phyloP scores from a whole-genome alignment of 345 rosid species.

The Eucalyptus sp. region DNA sequence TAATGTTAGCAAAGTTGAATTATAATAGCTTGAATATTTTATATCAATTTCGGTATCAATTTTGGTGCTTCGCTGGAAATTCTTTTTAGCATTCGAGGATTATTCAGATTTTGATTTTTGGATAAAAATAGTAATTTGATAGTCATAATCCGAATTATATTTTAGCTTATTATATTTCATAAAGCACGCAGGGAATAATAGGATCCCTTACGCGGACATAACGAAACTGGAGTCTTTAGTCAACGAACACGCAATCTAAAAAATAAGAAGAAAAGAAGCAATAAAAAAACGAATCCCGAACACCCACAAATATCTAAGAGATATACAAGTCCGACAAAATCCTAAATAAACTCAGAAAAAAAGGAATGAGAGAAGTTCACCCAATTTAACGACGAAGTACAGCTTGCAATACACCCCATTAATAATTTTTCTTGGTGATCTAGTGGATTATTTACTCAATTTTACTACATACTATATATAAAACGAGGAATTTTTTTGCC shows the following conservation, averaged over 20 bases:
- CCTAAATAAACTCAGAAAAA: neutral
- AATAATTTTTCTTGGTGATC: neutral
- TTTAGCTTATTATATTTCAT: neutral
- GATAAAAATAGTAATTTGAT: neutral
- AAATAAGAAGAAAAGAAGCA: neutral
- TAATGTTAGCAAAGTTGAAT: too few relatives aligned
- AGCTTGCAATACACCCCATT: neutral
- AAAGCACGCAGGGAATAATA: neutral
- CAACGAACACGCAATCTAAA: neutral
- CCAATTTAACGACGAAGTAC: neutral
- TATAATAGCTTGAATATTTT: too few relatives aligned
- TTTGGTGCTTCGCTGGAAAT: neutral
- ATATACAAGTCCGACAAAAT: neutral
- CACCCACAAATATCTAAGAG: neutral
- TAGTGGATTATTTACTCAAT: neutral
- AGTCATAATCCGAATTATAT: neutral
- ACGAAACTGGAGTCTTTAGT: neutral
- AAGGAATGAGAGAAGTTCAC: neutral
- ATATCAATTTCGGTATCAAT: neutral
- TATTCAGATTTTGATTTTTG: neutral
- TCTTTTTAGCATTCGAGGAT: neutral
- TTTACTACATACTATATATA: neutral
- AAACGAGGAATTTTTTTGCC: neutral
- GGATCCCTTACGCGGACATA: neutral
- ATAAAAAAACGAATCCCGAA: neutral